Evolutionary conservation across 2,329 filamentous ascomycete species (phyloP).

Genomic region (Metarhizium album): DNA sequence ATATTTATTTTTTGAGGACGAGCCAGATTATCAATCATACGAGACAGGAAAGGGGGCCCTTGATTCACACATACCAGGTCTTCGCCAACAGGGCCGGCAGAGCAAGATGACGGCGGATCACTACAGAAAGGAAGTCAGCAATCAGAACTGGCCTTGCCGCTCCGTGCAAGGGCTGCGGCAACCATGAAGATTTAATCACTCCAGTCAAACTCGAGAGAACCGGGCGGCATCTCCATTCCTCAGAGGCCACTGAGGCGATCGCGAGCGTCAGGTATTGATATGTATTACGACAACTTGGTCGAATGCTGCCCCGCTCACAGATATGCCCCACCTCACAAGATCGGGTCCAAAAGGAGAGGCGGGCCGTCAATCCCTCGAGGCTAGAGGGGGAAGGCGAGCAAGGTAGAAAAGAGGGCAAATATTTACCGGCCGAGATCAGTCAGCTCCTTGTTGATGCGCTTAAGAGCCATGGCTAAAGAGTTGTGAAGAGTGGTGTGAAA

Average conservation of each 20-base stretch:
- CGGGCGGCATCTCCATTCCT: background rate
- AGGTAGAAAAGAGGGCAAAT: conserved; percentile 9
- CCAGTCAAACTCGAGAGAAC: background rate
- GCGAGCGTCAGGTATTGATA: conserved; percentile 9
- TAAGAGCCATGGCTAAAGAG: conserved; percentile 62
- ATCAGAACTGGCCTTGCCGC: background rate
- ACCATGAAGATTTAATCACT: no score
- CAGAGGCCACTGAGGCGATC: background rate
- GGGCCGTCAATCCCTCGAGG: conserved; percentile 11
- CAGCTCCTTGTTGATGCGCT: conserved; percentile 92
- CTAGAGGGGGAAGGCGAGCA: conserved; percentile 5
- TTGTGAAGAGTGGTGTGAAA: conserved; percentile 14
- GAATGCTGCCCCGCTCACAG: conserved; percentile 23
- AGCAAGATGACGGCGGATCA: conserved; percentile 97
- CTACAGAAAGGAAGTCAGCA: conserved; percentile 36
- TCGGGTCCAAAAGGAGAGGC: conserved; percentile 13
- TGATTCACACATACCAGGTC: conserved; percentile 67
- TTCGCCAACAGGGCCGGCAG: conserved; percentile 90
- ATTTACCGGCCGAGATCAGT: conserved; percentile 80
- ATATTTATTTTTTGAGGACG: background rate
- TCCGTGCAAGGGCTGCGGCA: background rate
- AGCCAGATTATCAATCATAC: background rate
- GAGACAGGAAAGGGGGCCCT: background rate
- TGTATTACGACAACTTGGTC: conserved; percentile 7
- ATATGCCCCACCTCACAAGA: conserved; percentile 25